Conservation (phyloP, 169 alveolate species). For the Plasmodium sp. region DNA sequence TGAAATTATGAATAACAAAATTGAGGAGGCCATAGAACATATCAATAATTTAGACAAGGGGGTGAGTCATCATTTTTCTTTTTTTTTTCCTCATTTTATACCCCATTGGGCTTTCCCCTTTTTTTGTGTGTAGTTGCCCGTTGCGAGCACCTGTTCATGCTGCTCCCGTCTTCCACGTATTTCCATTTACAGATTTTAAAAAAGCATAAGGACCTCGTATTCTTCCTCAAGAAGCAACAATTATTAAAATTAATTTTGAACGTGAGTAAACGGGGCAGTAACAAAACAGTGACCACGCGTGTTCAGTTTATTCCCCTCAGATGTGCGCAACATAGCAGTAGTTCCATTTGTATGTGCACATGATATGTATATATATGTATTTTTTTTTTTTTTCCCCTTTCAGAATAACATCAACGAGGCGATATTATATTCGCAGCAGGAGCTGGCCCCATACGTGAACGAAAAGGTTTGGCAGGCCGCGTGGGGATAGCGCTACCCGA, state of each 20-base stretch:
- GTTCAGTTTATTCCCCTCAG: background rate
- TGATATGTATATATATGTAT: background rate
- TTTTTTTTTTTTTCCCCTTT: background rate
- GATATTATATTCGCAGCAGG: constrained; percentile 70
- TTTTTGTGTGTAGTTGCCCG: background rate
- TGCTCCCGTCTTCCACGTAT: background rate
- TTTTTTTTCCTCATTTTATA: background rate
- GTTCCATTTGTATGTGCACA: background rate
- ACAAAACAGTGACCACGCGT: background rate
- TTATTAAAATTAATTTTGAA: constrained; percentile 54
- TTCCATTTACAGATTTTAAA: constrained; percentile 37
- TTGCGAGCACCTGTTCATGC: background rate
- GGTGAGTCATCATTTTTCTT: constrained; percentile 7
- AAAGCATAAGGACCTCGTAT: constrained; percentile 64
- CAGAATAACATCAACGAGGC: constrained; percentile 72
- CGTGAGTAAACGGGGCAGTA: constrained; percentile 3
- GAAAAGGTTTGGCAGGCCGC: constrained; percentile 43
- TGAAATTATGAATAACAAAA: constrained; percentile 59
- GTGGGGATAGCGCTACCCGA: background rate
- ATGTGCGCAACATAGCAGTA: background rate
- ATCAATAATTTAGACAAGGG: constrained; percentile 64
- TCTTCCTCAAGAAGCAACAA: constrained; percentile 67
- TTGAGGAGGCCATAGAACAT: constrained; percentile 68
- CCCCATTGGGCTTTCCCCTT: background rate
- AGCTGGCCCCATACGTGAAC: constrained; percentile 64